phyloP scores from a whole-genome alignment of 2,329 filamentous ascomycete species.

The Blastomyces percursus region DNA sequence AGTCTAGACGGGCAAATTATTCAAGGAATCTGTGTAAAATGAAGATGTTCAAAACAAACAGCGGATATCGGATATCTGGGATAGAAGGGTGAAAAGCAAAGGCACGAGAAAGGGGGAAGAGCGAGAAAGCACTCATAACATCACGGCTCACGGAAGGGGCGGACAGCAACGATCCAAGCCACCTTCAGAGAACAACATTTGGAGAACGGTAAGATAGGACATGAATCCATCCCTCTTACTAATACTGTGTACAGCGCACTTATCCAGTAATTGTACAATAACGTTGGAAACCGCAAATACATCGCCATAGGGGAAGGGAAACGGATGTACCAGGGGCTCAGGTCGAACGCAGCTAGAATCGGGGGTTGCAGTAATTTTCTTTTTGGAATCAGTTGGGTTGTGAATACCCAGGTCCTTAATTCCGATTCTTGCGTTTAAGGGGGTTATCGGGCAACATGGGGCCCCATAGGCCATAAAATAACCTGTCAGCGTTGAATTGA shows the following conservation, averaged over 20 bases:
- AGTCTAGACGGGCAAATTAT: not conserved
- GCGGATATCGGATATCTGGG: no score
- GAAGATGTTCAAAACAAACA: not conserved
- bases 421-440: not conserved
- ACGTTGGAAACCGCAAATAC: not conserved
- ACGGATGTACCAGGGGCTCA: not conserved
- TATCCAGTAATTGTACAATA: not conserved
- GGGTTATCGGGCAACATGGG: not conserved
- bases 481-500: not conserved
- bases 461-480: not conserved
- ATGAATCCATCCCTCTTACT: not conserved
- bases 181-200: not conserved
- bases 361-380: not conserved
- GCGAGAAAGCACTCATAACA: not conserved
- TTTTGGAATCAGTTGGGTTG: not conserved
- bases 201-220: not conserved
- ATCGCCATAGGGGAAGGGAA: not conserved
- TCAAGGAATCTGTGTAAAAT: not conserved
- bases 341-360: not conserved
- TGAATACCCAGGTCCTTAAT: not conserved
- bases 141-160: not conserved
- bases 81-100: not conserved
- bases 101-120: not conserved
- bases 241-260: not conserved
- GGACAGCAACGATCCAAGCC: not conserved